A percentile compares a stretch with the other conserved stretches of the same genome.
Conservation (phyloP, 495 filamentous ascomycete genomes). For the Cercophora sp. region DNA sequence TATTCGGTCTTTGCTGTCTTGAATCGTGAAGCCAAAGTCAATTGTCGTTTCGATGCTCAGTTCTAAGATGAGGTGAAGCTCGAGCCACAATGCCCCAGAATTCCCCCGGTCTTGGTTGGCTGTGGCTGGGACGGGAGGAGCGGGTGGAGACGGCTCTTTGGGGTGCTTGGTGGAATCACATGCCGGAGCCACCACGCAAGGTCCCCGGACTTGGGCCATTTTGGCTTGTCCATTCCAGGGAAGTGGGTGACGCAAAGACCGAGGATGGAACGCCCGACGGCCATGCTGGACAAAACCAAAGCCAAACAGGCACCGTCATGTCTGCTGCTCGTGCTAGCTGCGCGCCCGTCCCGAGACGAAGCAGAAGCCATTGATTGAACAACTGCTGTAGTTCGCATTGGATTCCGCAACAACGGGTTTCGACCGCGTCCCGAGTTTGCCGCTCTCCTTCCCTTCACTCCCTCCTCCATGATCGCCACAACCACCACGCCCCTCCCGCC, state of each 20-base stretch:
- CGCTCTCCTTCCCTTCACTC: neutral
- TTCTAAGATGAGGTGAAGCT: too few relatives aligned
- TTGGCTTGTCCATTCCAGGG: constrained; percentile 23
- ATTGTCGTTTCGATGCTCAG: too few relatives aligned
- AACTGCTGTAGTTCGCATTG: neutral
- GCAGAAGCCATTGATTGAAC: neutral
- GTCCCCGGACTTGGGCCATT: neutral
- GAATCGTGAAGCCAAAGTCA: too few relatives aligned
- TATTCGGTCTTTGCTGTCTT: neutral
- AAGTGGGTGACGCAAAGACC: constrained; percentile 36
- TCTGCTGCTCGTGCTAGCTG: neutral
- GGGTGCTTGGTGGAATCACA: too few relatives aligned
- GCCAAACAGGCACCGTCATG: neutral
- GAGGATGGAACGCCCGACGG: constrained; percentile 13
- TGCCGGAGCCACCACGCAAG: constrained; percentile 12
- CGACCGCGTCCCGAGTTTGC: too few relatives aligned
- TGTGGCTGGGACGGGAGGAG: too few relatives aligned
- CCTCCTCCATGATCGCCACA: constrained; percentile 17
- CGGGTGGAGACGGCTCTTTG: too few relatives aligned
- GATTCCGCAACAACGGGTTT: neutral
- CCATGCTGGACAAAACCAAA: too few relatives aligned
- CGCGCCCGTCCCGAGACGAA: too few relatives aligned
- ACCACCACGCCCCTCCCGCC: too few relatives aligned
- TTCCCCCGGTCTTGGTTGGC: too few relatives aligned
- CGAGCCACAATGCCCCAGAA: too few relatives aligned